Base-by-base conservation (phyloP, 441 rosid species). In the Flueggea neowawraea region DNA sequence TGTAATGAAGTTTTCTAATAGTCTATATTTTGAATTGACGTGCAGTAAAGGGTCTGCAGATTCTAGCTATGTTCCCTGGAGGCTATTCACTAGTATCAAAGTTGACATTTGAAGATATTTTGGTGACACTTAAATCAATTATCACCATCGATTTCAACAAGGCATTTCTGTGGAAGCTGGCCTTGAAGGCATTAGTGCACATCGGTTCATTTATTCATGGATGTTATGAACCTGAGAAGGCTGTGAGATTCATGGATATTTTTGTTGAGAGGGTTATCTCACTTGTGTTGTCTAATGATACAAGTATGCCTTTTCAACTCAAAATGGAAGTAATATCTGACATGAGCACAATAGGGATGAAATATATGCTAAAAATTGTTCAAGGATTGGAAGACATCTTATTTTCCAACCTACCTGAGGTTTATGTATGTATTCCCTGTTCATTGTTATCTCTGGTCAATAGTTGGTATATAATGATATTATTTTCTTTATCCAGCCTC, bases 1-100 rank as follows among this genome's bases (percentile, higher is more conserved):
- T n/a, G n/a, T n/a, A n/a, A n/a, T n/a, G n/a, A n/a, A n/a, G 52
- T 36, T 36, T 36, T 36, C 41, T 36, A 4, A 36, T 36, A 36
- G 41, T 61, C 50, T 66, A 62, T 53, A 54, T 22, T 3, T 62
- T 53, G 50, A 57, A 58, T 66, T 59, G 14, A 17, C 71, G 16
- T 79, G 76, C 83, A 91, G 97, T 89, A 69, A 87, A 83, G 75
- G 97, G 97, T 52, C 74, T 94, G 83, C 81, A 84, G 85, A 80
- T 73, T 64, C 77, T 94, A 78, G 84, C 87, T 66, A 83, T 78
- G 69, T 76, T 84, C 57, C 67, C 80, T 56, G 92, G 83, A 53
- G n/a, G n/a, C n/a, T n/a, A n/a, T n/a, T 70, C 71, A 54, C 71
- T 82, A 52, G 61, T 89, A 55, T 68, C 91, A 41, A 80, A 73